These are phyloP conservation scores for Candida buenavistaensis DNA, from an alignment of 1,139 yeast genomes.

Conservation along the genomic window DNA sequence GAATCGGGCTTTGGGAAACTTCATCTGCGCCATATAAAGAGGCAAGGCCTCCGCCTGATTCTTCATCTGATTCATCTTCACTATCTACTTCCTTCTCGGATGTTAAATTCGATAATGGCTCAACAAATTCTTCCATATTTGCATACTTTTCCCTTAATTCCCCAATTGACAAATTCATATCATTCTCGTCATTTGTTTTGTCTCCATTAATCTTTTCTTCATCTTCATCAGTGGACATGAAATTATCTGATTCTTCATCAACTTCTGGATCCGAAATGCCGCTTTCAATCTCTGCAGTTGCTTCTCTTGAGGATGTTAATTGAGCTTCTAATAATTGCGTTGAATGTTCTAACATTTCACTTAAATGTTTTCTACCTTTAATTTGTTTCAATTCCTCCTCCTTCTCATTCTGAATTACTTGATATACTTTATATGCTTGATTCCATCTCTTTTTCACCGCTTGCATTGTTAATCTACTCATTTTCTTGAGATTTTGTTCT, in stretches of 20 bases:
- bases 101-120: conserved; percentile 13
- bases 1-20: conserved; percentile 8
- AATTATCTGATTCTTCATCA: conserved; percentile 23
- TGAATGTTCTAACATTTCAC: conserved; percentile 87
- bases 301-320: conserved; percentile 40
- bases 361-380: conserved; percentile 84
- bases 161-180: conserved; percentile 61
- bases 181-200: conserved; percentile 31
- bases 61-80: conserved; percentile 21
- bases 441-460: conserved; percentile 91
- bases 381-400: conserved; percentile 69
- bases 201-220: conserved; percentile 14
- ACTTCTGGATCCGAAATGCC: conserved; percentile 23
- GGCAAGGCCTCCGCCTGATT: conserved; percentile 30
- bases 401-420: conserved; percentile 50
- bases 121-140: conserved; percentile 33
- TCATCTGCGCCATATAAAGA: conserved; percentile 29
- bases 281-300: conserved; percentile 20
- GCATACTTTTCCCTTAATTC: conserved; percentile 68
- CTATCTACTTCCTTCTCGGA: conserved; percentile 14
- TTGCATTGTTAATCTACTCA: conserved; percentile 78
- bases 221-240: conserved; percentile 29
- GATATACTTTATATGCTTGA: conserved; percentile 82
- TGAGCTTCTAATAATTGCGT: conserved; percentile 90
- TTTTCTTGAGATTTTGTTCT: conserved; percentile 61